Evolutionary conservation across 2,329 filamentous ascomycete species (phyloP).

Genomic region (Fusarium secorum): DNA sequence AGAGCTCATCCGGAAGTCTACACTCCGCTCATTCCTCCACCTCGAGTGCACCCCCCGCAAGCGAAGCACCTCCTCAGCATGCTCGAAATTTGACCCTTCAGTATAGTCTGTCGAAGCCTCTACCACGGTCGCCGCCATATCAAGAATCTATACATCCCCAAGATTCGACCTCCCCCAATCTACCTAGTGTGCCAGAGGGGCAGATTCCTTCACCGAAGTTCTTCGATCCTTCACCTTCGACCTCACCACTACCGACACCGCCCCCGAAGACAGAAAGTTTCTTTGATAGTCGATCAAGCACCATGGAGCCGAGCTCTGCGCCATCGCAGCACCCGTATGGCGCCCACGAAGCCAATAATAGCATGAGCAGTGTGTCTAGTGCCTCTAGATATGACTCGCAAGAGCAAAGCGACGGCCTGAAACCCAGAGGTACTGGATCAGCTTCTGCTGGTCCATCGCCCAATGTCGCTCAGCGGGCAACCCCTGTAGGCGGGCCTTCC

Average conservation of each 20-base stretch:
- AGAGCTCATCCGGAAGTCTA: constrained; percentile 35
- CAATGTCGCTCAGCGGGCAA: constrained; percentile 51
- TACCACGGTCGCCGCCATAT: constrained; percentile 59
- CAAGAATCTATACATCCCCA: constrained; percentile 41
- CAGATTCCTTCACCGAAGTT: constrained; percentile 41
- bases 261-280: constrained; percentile 48
- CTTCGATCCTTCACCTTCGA: constrained; percentile 15
- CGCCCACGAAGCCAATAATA: constrained; percentile 48
- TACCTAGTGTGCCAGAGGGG: constrained; percentile 46
- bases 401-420: constrained; percentile 55
- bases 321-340: constrained; percentile 50
- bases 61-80: constrained; percentile 53
- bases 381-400: constrained; percentile 56
- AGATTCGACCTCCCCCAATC: constrained; percentile 43
- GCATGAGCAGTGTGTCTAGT: constrained; percentile 57
- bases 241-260: constrained; percentile 14
- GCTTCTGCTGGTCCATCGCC: constrained; percentile 66
- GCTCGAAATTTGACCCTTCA: constrained; percentile 62
- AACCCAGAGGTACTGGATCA: constrained; percentile 62
- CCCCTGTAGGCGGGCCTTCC: constrained; percentile 53
- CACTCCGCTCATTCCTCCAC: constrained; percentile 29
- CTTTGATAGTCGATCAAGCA: constrained; percentile 54
- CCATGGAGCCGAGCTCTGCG: constrained; percentile 58
- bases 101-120: constrained; percentile 65
- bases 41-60: constrained; percentile 25